Base-by-base conservation (phyloP, 1,284 basidiomycete species). In the Cystobasidium pallidum region DNA sequence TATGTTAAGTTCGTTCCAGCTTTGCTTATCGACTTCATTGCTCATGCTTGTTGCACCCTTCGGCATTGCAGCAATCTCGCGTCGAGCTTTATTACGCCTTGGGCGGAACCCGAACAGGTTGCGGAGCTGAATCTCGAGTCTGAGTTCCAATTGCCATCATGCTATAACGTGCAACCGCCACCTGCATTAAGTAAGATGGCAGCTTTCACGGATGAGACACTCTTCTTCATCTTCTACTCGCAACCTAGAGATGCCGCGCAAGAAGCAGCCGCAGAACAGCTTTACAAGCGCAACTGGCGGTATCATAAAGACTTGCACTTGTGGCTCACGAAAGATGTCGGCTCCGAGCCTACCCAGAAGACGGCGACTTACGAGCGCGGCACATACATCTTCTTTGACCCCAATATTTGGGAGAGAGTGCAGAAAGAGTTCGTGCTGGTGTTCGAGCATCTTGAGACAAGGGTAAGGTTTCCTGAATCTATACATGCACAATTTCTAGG, bases 201-300 rank as follows among this genome's bases (percentile, higher is more conserved):
- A 10, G 89, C 89, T 75, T 97, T 99, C 81, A 91, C 90, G 79
- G 95, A 99, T 82, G 95, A 99, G 83, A 98, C 95, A 32, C 83
- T 99, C 45, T 98, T 99, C 83, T 97, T 93, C 86, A 95, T 97
- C 87, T 99, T 99, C 84, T 99, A 99, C 83, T 89, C 92, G 73
- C 89, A 88, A 81, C 93, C 95, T 70, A 85, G 92, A 78, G 95
- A 99, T 82, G 88, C 91, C 36, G 84, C 97, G 75, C 95, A 99
- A 81, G 94, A 98, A 82, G 87, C 94, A 59, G 95, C 95, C 15
- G 93, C 94, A 52, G 90, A 92, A 81, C 95, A 98, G 84, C 85
- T 99, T 89, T 96, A 89, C 84, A 92, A 92, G 81, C 89, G 95
- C 76, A 95, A 95, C 82, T 99, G 95, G 95, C 85, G 95, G 77